Conservation (phyloP, 2,329 filamentous ascomycete genomes). For the Sclerotinia borealis region DNA sequence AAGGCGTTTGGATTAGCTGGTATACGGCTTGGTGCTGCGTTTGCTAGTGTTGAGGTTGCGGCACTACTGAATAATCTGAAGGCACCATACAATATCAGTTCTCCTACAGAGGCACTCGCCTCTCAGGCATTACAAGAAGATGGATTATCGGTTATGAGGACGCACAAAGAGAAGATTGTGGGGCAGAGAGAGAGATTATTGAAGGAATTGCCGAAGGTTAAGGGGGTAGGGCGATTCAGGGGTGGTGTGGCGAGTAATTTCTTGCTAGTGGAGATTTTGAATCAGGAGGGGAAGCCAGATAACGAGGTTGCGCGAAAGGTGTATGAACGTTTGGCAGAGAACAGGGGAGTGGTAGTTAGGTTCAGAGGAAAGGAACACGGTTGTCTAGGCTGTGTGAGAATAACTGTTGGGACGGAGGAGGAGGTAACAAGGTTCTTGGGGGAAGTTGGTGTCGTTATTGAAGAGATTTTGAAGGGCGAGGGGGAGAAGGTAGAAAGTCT, state of each 20-base stretch:
- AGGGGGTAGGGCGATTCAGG: slow-evolving; percentile 72
- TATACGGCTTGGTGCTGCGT: slow-evolving; percentile 83
- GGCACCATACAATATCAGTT: slow-evolving; percentile 92
- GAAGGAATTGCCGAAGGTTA: slow-evolving; percentile 63
- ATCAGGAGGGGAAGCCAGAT: slow-evolving; percentile 65
- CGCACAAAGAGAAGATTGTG: slow-evolving; percentile 63
- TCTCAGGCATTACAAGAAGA: slow-evolving; percentile 59
- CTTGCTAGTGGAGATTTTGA: slow-evolving; percentile 80
- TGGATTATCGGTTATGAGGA: slow-evolving; percentile 68
- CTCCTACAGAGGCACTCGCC: slow-evolving; percentile 77
- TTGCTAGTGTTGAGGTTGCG: slow-evolving; percentile 69
- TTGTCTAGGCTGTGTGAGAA: slow-evolving; percentile 80
- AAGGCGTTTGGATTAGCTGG: slow-evolving; percentile 96
- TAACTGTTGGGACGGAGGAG: slow-evolving; percentile 84
- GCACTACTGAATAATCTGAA: slow-evolving; percentile 83
- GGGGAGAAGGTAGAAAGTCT: slow-evolving; percentile 16
- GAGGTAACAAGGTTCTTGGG: slow-evolving; percentile 76
- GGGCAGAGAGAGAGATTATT: slow-evolving; percentile 73
- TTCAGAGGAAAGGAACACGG: slow-evolving; percentile 91
- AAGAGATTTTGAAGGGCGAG: slow-evolving; percentile 19
- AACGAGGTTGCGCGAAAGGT: slow-evolving; percentile 72
- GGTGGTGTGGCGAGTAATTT: slow-evolving; percentile 86
- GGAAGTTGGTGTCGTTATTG: slow-evolving; percentile 47
- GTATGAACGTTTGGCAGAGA: slow-evolving; percentile 80
- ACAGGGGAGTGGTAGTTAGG: slow-evolving; percentile 81